These are phyloP conservation scores for Diplodia intermedia DNA, from an alignment of 2,329 filamentous ascomycete genomes.

Conservation along the genomic window DNA sequence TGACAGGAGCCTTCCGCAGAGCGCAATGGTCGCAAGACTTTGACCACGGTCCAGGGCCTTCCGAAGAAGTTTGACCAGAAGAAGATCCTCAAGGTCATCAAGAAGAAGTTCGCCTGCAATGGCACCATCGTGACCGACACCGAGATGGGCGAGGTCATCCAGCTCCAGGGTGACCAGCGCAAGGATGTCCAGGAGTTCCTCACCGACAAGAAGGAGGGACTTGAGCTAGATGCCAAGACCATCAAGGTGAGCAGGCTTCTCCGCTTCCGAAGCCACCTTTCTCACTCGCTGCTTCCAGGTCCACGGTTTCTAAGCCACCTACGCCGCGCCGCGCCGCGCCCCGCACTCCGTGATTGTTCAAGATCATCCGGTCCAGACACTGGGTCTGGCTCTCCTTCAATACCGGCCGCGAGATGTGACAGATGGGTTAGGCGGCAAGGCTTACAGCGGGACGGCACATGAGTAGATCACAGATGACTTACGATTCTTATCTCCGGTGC, in stretches of 20 bases:
- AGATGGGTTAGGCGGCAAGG: slow-evolving; percentile 1
- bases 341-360: slow-evolving; percentile 12
- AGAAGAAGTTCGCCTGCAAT: slow-evolving; percentile 99
- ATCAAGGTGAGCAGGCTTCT: slow-evolving; percentile 75
- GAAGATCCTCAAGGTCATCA: slow-evolving; percentile 99
- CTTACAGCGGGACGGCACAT: slow-evolving; percentile 13
- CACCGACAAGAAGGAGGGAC: slow-evolving; percentile 91
- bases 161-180: slow-evolving; percentile 99
- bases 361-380: slow-evolving; percentile 9
- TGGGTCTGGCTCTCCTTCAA: slow-evolving; percentile 13
- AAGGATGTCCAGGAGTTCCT: slow-evolving; percentile 99
- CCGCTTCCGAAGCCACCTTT: background rate
- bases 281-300: slow-evolving; percentile 47
- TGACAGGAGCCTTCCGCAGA: slow-evolving; percentile 66
- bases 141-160: slow-evolving; percentile 99
- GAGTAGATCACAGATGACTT: slow-evolving; percentile 17
- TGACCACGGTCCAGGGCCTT: slow-evolving; percentile 99
- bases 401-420: slow-evolving; percentile 4
- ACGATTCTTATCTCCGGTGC: slow-evolving; percentile 24
- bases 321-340: slow-evolving; percentile 24
- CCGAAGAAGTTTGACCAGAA: slow-evolving; percentile 99
- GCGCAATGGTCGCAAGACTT: slow-evolving; percentile 99
- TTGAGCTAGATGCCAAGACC: slow-evolving; percentile 93
- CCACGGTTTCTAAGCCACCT: slow-evolving; percentile 66
- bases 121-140: slow-evolving; percentile 96